These are phyloP conservation scores for Colletotrichum costaricense DNA, from an alignment of 2,329 filamentous ascomycete species.

Conservation along the genomic window DNA sequence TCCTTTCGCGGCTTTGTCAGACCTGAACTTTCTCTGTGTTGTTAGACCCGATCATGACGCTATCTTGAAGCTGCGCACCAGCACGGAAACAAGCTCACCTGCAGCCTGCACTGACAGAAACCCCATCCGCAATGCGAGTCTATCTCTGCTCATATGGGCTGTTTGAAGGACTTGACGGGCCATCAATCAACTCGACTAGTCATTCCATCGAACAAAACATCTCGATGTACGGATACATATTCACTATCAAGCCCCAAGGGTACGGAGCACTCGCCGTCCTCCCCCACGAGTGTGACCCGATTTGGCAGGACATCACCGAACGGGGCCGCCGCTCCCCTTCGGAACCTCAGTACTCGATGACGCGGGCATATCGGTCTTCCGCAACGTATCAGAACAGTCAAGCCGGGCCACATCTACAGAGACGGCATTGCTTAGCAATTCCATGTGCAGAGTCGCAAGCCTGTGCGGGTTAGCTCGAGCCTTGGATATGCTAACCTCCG, in stretches of 20 bases:
- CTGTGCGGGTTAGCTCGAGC: background rate
- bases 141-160: background rate
- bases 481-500: background rate
- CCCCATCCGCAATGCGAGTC: background rate
- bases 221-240: background rate
- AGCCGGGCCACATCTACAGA: background rate
- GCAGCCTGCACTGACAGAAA: background rate
- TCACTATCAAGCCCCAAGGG: background rate
- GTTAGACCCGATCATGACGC: constrained; percentile 3
- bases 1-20: background rate
- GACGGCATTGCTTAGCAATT: background rate
- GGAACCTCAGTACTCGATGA: constrained; percentile 8
- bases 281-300: constrained; percentile 12
- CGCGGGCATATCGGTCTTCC: constrained; percentile 11
- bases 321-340: background rate
- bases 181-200: background rate
- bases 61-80: background rate
- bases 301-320: constrained; percentile 10
- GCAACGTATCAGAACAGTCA: constrained; percentile 10
- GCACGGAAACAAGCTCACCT: constrained; percentile 17
- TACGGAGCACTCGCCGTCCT: background rate
- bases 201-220: background rate
- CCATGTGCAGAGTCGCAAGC: background rate
- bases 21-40: background rate
- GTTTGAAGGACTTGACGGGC: background rate